Evolutionary conservation across 83 land plant genomes (phyloP).

Genomic region (Thuja plicata): DNA sequence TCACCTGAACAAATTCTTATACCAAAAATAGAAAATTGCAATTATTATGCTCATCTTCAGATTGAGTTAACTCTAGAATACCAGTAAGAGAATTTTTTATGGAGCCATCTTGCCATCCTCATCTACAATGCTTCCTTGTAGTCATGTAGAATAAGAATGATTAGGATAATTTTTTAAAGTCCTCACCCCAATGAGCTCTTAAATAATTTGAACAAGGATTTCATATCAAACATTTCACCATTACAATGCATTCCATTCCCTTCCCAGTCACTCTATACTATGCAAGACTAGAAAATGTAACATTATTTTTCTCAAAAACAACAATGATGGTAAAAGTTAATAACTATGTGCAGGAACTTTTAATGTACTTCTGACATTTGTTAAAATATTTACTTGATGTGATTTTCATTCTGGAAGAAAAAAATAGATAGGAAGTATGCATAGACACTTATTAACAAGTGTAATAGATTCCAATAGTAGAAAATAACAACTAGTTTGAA

Average conservation of each 20-base stretch:
- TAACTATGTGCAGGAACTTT: neutral
- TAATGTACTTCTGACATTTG: neutral
- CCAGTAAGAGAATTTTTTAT: constrained; percentile 1
- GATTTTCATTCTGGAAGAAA: neutral
- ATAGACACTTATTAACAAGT: neutral
- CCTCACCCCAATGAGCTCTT: neutral
- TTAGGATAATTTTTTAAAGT: neutral
- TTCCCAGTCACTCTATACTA: neutral
- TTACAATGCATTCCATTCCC: neutral
- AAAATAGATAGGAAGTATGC: neutral
- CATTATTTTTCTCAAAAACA: neutral
- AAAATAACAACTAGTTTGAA: too few relatives aligned
- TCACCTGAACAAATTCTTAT: neutral
- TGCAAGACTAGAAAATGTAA: neutral
- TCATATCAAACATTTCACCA: neutral
- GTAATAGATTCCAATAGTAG: too few relatives aligned
- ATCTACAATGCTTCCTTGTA: neutral
- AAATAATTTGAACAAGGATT: neutral
- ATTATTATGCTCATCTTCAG: neutral
- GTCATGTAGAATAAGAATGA: neutral
- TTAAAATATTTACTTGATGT: neutral
- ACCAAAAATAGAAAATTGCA: neutral
- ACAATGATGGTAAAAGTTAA: neutral
- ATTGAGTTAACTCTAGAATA: neutral
- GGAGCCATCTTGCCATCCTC: neutral